Evolutionary conservation across 2,329 filamentous ascomycete genomes (phyloP), one percentile per base, ranked within the genome.

Genomic region (Pseudocercospora macadamiae): DNA sequence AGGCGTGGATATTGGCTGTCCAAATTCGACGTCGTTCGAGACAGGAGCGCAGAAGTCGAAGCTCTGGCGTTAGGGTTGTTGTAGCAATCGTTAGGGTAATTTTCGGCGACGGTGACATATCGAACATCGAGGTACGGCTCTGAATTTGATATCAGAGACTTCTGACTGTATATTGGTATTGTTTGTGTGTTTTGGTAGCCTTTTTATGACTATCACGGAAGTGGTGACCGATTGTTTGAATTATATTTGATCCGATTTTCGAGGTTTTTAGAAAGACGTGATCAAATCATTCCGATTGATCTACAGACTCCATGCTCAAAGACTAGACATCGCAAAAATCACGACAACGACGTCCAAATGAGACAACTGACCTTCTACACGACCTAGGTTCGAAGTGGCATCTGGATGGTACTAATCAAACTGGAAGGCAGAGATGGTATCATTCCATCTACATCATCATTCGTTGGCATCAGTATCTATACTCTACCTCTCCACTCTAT

Each of bases 11-110:
- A 18, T 6, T 21, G 26, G 32, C 14, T 32, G 6, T 25, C 21
- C 56, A 59, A 59, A 59, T 51, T 59, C 3, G 30, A 25, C 51
- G 56, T 19, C 42, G 12, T 19, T n/a, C 7, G 23, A 47, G 42
- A 47, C 42, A 2, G 10, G n/a, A 16, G 42, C 2, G 42, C 21
- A 45, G 7, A 45, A 25, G 18, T 26, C 5, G 18, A 21, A 19
- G 42, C 3, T 16, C 12, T 32, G 6, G 28, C n/a, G 4, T 19
- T 3, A 21, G 37, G 1, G 16, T 21, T n/a, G n/a, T n/a, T n/a
- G n/a, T n/a, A n/a, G 37, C 23, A 19, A 42, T 42, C 37, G 37
- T 42, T 42, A 42, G 37, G 18, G 37, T 42, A 19, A 32, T 5
- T 42, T 16, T 19, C 10, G 37, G 23, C 16, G 37, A 42, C 37